Conservation (phyloP, 164 flowering plant genomes). For the Vitis amurensis region DNA sequence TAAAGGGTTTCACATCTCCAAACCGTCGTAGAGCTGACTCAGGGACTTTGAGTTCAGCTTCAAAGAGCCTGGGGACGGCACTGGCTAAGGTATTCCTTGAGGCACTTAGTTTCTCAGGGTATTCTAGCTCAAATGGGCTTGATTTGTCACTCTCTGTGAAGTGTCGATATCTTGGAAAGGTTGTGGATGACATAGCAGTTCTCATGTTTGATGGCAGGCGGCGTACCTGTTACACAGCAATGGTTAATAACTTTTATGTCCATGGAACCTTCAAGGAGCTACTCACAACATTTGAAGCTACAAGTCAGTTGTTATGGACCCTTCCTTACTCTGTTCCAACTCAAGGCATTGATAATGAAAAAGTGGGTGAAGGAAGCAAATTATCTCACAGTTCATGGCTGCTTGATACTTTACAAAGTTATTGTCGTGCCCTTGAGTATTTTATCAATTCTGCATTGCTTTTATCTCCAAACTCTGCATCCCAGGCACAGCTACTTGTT, state of each 20-base stretch:
- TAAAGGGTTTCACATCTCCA: constrained; percentile 73
- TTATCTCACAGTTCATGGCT: constrained; percentile 67
- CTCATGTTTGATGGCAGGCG: constrained; percentile 74
- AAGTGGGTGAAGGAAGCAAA: constrained; percentile 51
- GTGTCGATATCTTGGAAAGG: constrained; percentile 89
- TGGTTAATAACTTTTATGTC: constrained; percentile 86
- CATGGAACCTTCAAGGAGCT: constrained; percentile 90
- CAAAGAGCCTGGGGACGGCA: constrained; percentile 76
- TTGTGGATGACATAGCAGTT: constrained; percentile 79
- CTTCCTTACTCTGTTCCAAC: constrained; percentile 52
- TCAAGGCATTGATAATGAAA: constrained; percentile 46
- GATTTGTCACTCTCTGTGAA: constrained; percentile 70
- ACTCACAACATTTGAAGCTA: constrained; percentile 90
- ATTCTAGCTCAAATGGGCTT: constrained; percentile 46
- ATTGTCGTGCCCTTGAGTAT: constrained; percentile 74
- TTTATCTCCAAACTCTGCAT: constrained; percentile 64
- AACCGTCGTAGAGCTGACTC: constrained; percentile 82
- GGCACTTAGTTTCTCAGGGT: constrained; percentile 69
- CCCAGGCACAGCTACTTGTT: constrained; percentile 82
- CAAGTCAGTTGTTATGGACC: constrained; percentile 91
- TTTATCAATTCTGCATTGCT: constrained; percentile 80
- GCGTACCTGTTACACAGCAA: constrained; percentile 65
- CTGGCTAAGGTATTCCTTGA: constrained; percentile 70
- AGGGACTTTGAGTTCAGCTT: constrained; percentile 64
- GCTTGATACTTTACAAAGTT: constrained; percentile 77